Percentiles rank a stretch among this genome's conserved stretches.
phyloP scores from a whole-genome alignment of 768 basidiomycete species.

The Termitomyces titanicus region DNA sequence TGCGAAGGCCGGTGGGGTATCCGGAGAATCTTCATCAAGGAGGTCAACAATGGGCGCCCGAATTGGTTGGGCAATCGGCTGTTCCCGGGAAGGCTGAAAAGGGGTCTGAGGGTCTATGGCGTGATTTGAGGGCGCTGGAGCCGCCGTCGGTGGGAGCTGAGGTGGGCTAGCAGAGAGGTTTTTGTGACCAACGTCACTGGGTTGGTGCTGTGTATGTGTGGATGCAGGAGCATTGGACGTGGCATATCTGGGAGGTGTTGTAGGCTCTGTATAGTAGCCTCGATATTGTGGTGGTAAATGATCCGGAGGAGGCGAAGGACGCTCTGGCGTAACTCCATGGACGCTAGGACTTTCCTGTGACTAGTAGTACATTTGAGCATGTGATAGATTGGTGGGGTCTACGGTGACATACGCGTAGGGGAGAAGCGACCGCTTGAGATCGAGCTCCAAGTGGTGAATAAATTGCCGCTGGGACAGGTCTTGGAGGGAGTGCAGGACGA shows the following conservation, averaged over 20 bases:
- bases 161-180: slow-evolving; percentile 11
- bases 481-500: slow-evolving; percentile 31
- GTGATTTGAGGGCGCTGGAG: slow-evolving; percentile 16
- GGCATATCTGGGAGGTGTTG: slow-evolving; percentile 6
- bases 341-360: neutral
- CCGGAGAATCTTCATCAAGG: slow-evolving; percentile 58
- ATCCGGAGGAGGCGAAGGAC: slow-evolving; percentile 8
- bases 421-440: slow-evolving; percentile 3
- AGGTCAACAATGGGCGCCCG: slow-evolving; percentile 47
- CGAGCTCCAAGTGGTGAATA: slow-evolving; percentile 6
- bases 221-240: neutral
- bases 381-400: neutral
- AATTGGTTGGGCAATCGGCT: slow-evolving; percentile 17
- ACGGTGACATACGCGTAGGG: slow-evolving; percentile 8
- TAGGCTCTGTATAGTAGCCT: slow-evolving; percentile 4
- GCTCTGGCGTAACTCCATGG: neutral
- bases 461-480: slow-evolving; percentile 20
- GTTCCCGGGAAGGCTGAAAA: slow-evolving; percentile 15
- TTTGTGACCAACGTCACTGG: slow-evolving; percentile 4
- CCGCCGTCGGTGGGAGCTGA: slow-evolving; percentile 13
- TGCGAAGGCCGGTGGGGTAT: slow-evolving; percentile 19
- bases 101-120: slow-evolving; percentile 1
- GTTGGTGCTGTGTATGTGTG: slow-evolving; percentile 1
- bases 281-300: slow-evolving; percentile 12
- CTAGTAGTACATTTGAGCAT: neutral